Evolutionary conservation across 495 filamentous ascomycete species (phyloP).

Genomic region (Podospora tetraspora): DNA sequence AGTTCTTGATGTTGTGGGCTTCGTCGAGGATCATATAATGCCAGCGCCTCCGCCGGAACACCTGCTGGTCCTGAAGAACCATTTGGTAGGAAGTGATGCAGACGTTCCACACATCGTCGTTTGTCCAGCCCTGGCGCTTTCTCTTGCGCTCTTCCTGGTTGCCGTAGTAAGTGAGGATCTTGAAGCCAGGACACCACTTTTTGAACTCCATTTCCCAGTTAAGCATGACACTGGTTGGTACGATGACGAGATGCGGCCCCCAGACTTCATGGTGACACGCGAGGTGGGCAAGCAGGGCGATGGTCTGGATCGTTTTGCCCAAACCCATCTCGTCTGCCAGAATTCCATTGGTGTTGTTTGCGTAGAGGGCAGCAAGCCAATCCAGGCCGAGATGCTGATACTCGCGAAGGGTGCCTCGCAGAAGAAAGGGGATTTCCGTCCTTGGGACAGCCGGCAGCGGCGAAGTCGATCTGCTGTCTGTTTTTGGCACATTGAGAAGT

Average conservation of each 20-base stretch:
- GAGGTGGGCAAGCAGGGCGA: constrained; percentile 87
- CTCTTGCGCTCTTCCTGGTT: constrained; percentile 83
- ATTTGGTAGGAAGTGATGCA: constrained; percentile 96
- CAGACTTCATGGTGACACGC: constrained; percentile 87
- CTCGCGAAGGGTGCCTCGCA: constrained; percentile 87
- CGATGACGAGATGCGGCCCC: constrained; percentile 94
- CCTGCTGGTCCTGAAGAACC: constrained; percentile 84
- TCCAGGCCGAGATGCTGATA: constrained; percentile 96
- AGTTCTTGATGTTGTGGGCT: constrained; percentile 99
- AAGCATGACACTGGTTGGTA: constrained; percentile 96
- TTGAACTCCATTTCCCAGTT: constrained; percentile 99
- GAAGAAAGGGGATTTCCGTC: constrained; percentile 78
- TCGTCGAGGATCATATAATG: constrained; percentile 99
- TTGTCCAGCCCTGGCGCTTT: constrained; percentile 86
- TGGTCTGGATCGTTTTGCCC: constrained; percentile 98
- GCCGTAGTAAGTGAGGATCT: constrained; percentile 95
- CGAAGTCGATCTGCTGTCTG: constrained; percentile 39
- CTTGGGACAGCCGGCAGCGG: constrained; percentile 46
- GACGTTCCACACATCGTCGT: constrained; percentile 90
- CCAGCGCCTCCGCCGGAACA: constrained; percentile 91
- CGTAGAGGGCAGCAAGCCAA: constrained; percentile 90
- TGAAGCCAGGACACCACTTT: constrained; percentile 98
- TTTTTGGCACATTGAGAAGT: constrained; percentile 31
- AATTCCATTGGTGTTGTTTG: constrained; percentile 92
- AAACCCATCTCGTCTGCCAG: constrained; percentile 99